Percentiles rank a stretch among this genome's conserved stretches.
phyloP scores from a whole-genome alignment of 2,329 filamentous ascomycete genomes.

The Microcyclospora pomicola region DNA sequence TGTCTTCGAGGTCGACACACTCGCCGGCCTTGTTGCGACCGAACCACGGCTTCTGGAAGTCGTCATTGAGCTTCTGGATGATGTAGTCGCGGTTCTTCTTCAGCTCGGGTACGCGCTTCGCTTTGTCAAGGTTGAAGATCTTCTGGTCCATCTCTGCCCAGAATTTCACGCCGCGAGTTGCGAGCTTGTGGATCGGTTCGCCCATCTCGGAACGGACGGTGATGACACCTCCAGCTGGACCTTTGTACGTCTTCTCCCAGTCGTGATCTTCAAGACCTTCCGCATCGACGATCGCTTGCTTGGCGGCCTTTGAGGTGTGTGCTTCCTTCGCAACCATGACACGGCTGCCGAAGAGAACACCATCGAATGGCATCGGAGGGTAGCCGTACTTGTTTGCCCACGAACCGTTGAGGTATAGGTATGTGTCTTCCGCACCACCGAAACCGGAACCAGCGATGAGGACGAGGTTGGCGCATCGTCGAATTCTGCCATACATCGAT shows the following conservation, averaged over 20 bases:
- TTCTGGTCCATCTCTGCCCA: slow-evolving; percentile 99
- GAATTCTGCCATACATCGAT: slow-evolving; percentile 79
- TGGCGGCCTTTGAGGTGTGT: slow-evolving; percentile 72
- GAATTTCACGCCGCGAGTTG: slow-evolving; percentile 87
- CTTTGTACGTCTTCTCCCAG: slow-evolving; percentile 92
- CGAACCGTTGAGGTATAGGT: slow-evolving; percentile 76
- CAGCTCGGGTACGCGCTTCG: slow-evolving; percentile 75
- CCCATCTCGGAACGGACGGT: slow-evolving; percentile 98
- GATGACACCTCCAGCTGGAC: slow-evolving; percentile 80
- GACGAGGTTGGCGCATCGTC: slow-evolving; percentile 74
- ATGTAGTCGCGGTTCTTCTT: slow-evolving; percentile 83
- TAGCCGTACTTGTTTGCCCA: slow-evolving; percentile 84
- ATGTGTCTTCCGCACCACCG: slow-evolving; percentile 77
- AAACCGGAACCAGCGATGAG: slow-evolving; percentile 86
- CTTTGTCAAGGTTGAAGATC: slow-evolving; percentile 92
- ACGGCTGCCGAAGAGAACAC: slow-evolving; percentile 77
- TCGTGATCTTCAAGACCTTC: slow-evolving; percentile 66
- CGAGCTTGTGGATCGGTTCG: slow-evolving; percentile 97
- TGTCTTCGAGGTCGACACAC: slow-evolving; percentile 80
- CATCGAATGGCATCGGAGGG: slow-evolving; percentile 87
- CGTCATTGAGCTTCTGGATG: slow-evolving; percentile 88
- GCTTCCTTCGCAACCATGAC: slow-evolving; percentile 94
- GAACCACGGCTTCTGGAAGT: slow-evolving; percentile 97
- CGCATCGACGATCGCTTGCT: slow-evolving; percentile 80
- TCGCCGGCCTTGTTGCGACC: slow-evolving; percentile 69